Base-by-base conservation (phyloP, 768 basidiomycete species). In the Termitomyces sp. region DNA sequence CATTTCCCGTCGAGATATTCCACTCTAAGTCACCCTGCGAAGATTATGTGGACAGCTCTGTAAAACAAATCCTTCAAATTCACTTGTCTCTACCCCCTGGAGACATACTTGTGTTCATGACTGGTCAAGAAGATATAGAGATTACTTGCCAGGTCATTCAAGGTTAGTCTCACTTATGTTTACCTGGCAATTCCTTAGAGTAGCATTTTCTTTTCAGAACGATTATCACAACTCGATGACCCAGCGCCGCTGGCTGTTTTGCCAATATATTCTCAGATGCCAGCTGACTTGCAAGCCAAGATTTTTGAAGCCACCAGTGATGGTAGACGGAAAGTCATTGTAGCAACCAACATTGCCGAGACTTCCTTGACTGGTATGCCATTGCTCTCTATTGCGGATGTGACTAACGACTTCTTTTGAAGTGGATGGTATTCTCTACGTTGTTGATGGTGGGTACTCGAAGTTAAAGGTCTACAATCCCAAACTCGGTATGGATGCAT, bases 191-290 rank as follows among this genome's bases (percentile, higher is more conserved):
- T 27, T 43, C 52, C 31, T 42, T 57, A n/a, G 37, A 32, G 61
- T 9, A 41, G 39, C 20, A 56, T 54, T 58, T n/a, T 16, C 56
- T 34, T 26, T 53, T 42, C 66, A 96, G 97, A 99, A 72, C 92
- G 97, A 29, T 76, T 98, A 39, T 80, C 82, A 2, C 94, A 98
- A 65, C 77, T 98, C n/a, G 89, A 96, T 66, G 94, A 98, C 13
- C 91, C 94, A 12, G 76, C 90, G 0, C 84, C 88, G 3, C 74
- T 98, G 26, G 87, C 94, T 1, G 86, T 98, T n/a, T 76, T 99
- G 31, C 97, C 97, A 6, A 99, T 98, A 61, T 98, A 99, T 72
- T 98, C 97, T 3, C 96, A 98, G 69, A 98, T 98, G 97, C 97
- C 97, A 10, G 97, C 97, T 6, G 97, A 98, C 75, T 75, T 99